These are phyloP conservation scores for Thalassiosira profunda DNA, from an alignment of 108 stramenopile genomes.

Conservation along the genomic window DNA sequence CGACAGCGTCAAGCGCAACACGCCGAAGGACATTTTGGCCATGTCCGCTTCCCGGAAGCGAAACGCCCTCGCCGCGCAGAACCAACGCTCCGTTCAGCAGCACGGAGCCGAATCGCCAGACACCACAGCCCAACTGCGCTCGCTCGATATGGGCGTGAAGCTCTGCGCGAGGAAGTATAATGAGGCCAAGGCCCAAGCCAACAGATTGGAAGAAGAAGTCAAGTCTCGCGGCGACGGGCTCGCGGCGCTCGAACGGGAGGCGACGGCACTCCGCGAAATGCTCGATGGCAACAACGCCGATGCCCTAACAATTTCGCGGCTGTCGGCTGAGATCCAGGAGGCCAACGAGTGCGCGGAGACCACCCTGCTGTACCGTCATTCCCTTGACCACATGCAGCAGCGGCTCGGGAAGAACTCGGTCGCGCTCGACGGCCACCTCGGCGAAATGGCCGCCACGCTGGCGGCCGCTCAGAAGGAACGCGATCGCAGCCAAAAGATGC, in stretches of 20 bases:
- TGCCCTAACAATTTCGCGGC: slow-evolving; percentile 45
- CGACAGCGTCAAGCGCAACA: slow-evolving; percentile 38
- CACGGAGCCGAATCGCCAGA: slow-evolving; percentile 26
- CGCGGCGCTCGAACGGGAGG: slow-evolving; percentile 53
- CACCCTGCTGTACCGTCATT: slow-evolving; percentile 61
- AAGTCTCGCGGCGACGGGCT: slow-evolving; percentile 54
- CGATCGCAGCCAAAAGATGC: slow-evolving; percentile 41
- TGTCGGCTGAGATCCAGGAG: slow-evolving; percentile 57
- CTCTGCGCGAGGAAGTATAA: slow-evolving; percentile 65
- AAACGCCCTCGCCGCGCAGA: slow-evolving; percentile 23
- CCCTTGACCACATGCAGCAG: slow-evolving; percentile 68
- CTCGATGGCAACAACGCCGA: slow-evolving; percentile 60
- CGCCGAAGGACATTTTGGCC: slow-evolving; percentile 34
- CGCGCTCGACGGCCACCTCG: slow-evolving; percentile 60
- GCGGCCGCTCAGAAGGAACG: slow-evolving; percentile 43
- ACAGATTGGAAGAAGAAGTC: slow-evolving; percentile 53
- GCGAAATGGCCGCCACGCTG: slow-evolving; percentile 63
- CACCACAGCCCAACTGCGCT: slow-evolving; percentile 38
- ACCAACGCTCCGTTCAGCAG: slow-evolving; percentile 29
- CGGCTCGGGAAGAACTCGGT: slow-evolving; percentile 66
- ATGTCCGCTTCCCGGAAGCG: slow-evolving; percentile 39
- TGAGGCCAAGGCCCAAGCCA: slow-evolving; percentile 60
- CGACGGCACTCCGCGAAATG: slow-evolving; percentile 70
- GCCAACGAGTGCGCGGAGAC: slow-evolving; percentile 49
- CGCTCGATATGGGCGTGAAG: slow-evolving; percentile 56